Base-by-base conservation (phyloP, 1,284 basidiomycete genomes). In the Moesziomyces sp. region DNA sequence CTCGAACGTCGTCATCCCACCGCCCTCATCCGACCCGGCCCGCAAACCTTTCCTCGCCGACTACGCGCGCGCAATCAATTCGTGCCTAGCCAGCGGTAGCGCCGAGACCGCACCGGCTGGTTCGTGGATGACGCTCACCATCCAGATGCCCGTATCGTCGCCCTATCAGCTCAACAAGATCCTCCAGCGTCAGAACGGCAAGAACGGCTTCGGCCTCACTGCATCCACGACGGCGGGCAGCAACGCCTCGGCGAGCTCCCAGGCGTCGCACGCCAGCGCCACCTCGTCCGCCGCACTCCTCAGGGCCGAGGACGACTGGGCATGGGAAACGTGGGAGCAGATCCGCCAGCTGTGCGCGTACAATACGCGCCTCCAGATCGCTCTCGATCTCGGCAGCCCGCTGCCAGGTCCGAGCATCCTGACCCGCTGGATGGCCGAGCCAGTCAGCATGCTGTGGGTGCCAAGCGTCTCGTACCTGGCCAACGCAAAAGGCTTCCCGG, bases 281-380 rank as follows among this genome's bases (percentile, higher is more conserved):
- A 42, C 66, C 8, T 53, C 59, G 14, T 68, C 73, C 3, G 73
- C 78, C 1, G 51, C 93, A 92, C 30, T 90, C 94, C 70, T 96
- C 91, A 80, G 91, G 92, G 74, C 84, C 66, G 66, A 84, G 72
- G 55, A 83, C 58, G 76, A 81, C 68, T 84, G 82, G 82, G 81
- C 81, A 0, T 99, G 96, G 95, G 95, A 99, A 84, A 94, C 94
- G 88, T 99, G 97, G 97, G 95, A 98, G 84, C 88, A 91, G 48
- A 92, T 99, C 63, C 88, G 94, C 61, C 90, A 90, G 3, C 87
- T 97, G 19, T 98, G 96, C 85, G 90, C 90, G 53, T 96, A 95
- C 84, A 91, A 91, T 83, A 88, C 90, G 6, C 88, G 95, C 19
- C 84, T 99, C 50, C 64, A 74, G 18, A 46, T 76, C 93, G 95